phyloP scores from a whole-genome alignment of 805 yeast genomes.

The Candida incommunis region DNA sequence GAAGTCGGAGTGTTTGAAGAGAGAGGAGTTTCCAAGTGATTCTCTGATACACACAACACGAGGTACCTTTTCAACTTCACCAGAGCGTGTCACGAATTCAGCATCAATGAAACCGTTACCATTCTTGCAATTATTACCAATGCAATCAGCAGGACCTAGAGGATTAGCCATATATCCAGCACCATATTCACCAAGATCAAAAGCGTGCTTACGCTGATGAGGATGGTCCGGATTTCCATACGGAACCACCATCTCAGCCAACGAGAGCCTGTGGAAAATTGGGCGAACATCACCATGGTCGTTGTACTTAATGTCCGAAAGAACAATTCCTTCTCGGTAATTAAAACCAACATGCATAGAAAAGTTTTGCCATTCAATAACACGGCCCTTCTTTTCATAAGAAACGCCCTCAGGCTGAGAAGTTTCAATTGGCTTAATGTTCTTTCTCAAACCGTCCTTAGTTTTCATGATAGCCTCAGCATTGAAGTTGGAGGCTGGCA shows the following conservation, averaged over 20 bases:
- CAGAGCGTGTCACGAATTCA: conserved; percentile 52
- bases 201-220: conserved; percentile 75
- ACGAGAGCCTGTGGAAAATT: conserved; percentile 62
- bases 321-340: conserved; percentile 73
- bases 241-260: conserved; percentile 76
- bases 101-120: conserved; percentile 74
- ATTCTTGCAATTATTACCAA: conserved; percentile 81
- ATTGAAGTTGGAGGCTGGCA: conserved; percentile 56
- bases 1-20: conserved; percentile 73
- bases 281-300: conserved; percentile 61
- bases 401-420: conserved; percentile 78
- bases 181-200: conserved; percentile 80
- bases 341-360: conserved; percentile 71
- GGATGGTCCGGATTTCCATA: conserved; percentile 70
- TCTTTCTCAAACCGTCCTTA: conserved; percentile 50
- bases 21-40: conserved; percentile 60
- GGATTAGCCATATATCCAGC: conserved; percentile 80
- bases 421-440: conserved; percentile 50
- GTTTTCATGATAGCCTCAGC: conserved; percentile 48
- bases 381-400: conserved; percentile 53
- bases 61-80: conserved; percentile 56
- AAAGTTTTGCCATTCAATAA: conserved; percentile 67
- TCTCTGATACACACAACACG: conserved; percentile 77
- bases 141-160: conserved; percentile 25
- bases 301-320: conserved; percentile 57